Evolutionary conservation across 768 basidiomycete genomes (phyloP), one percentile per base, ranked within the genome.

Genomic region (Crassisporium funariophilum): DNA sequence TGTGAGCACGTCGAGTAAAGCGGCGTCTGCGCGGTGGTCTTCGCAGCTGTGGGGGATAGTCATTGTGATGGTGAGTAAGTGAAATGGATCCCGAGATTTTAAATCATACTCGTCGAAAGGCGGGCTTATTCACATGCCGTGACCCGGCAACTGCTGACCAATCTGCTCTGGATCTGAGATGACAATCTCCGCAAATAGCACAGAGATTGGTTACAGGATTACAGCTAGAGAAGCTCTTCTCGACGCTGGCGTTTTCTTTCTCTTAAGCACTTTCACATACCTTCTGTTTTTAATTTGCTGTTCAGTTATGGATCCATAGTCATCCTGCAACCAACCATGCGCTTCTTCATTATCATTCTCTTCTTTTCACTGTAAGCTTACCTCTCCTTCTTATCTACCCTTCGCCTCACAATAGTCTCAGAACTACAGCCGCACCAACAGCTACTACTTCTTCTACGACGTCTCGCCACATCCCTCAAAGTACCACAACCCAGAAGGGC

Each of bases 1-100:
- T 5, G 86, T 82, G 42, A 91, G 74, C 17, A 83, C 50, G 44
- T 89, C 79, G 46, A 91, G 81, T 4, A 91, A 66, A 15, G 76
- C 68, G 37, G 65, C 59, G 47, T 64, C 60, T 33, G 52, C 39
- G 19, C 50, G 45, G 27, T 49, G 51, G 21, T 58, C n/a, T n/a
- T n/a, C n/a, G n/a, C n/a, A n/a, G n/a, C n/a, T 44, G 47, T 49
- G 59, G 41, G 42, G 58, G 57, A 43, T 53, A 54, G 58, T 51
- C 55, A 63, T 51, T 47, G 38, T 27, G 10, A 29, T 11, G 55
- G 54, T 50, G 48, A 29, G 44, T 42, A 24, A 36, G 44, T 29
- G 44, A 35, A 41, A 52, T 46, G 37, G 39, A 38, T 41, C 7
- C 27, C 42, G 40, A 50, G 25, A 48, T 34, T 15, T n/a, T 41